These are phyloP conservation scores for Monosporascus sp. DNA, from an alignment of 2,329 filamentous ascomycete genomes.

Conservation along the genomic window DNA sequence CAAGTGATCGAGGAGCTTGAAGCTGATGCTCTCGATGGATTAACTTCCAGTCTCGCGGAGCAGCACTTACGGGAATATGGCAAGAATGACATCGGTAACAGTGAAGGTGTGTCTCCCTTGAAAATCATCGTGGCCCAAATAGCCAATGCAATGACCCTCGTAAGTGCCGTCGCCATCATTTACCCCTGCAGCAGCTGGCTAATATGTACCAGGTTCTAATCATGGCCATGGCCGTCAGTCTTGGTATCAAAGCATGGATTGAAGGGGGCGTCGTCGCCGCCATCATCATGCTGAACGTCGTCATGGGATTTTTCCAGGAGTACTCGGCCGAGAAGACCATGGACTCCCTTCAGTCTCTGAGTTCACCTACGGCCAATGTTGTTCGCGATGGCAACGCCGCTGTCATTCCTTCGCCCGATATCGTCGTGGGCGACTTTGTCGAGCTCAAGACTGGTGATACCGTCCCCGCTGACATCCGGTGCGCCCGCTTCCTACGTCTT, in stretches of 20 bases:
- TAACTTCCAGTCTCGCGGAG: slow-evolving; percentile 45
- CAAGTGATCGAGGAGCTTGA: slow-evolving; percentile 45
- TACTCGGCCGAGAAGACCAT: slow-evolving; percentile 52
- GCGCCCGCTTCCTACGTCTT: neutral
- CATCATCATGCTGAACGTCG: slow-evolving; percentile 47
- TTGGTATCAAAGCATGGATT: slow-evolving; percentile 47
- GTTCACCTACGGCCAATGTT: slow-evolving; percentile 43
- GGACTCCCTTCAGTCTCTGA: slow-evolving; percentile 44
- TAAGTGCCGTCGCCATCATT: slow-evolving; percentile 18
- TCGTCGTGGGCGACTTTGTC: slow-evolving; percentile 54
- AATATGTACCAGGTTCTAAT: slow-evolving; percentile 33
- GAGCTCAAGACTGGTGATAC: slow-evolving; percentile 46
- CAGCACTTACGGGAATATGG: slow-evolving; percentile 50
- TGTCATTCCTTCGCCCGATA: slow-evolving; percentile 46
- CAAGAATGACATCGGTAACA: slow-evolving; percentile 53
- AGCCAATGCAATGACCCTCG: slow-evolving; percentile 62
- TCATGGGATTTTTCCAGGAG: slow-evolving; percentile 50
- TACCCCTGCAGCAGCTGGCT: neutral
- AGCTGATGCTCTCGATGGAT: slow-evolving; percentile 49
- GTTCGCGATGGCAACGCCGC: slow-evolving; percentile 44
- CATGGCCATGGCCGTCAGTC: slow-evolving; percentile 47
- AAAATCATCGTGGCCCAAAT: slow-evolving; percentile 58
- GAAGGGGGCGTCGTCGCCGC: slow-evolving; percentile 49
- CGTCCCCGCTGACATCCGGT: slow-evolving; percentile 36
- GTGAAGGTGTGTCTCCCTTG: slow-evolving; percentile 45